Evolutionary conservation across 257 asterid species (phyloP).

Genomic region (Ilex aquifolium): DNA sequence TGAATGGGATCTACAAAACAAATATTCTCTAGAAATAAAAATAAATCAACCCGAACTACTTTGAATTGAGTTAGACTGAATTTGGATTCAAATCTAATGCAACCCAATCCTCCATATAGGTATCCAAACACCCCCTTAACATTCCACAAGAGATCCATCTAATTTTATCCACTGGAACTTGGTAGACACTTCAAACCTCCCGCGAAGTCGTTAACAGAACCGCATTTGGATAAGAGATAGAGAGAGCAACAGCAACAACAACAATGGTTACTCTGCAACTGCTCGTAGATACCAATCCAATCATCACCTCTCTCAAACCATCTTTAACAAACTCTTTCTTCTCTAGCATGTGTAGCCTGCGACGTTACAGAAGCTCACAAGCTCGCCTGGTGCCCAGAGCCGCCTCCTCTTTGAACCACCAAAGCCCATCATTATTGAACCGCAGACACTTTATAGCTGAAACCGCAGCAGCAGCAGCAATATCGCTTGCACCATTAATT

Average conservation of each 20-base stretch:
- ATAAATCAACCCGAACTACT: too few relatives aligned
- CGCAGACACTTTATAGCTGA: slow-evolving; percentile 47
- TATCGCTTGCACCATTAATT: slow-evolving; percentile 31
- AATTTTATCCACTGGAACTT: neutral
- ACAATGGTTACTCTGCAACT: slow-evolving; percentile 5
- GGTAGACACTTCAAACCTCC: slow-evolving; percentile 7
- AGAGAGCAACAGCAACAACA: neutral
- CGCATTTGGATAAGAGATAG: neutral
- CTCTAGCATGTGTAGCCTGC: slow-evolving; percentile 4
- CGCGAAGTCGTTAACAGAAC: slow-evolving; percentile 13
- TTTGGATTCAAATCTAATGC: too few relatives aligned
- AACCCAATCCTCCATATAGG: too few relatives aligned
- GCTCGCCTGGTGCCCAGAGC: slow-evolving; percentile 18
- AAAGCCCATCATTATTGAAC: slow-evolving; percentile 10
- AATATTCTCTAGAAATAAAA: too few relatives aligned
- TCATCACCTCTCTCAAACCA: slow-evolving; percentile 2
- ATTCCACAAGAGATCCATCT: too few relatives aligned
- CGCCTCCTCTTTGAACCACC: slow-evolving; percentile 22
- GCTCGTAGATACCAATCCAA: slow-evolving; percentile 6
- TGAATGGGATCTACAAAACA: too few relatives aligned
- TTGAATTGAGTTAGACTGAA: too few relatives aligned
- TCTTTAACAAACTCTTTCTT: neutral
- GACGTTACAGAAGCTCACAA: slow-evolving; percentile 9
- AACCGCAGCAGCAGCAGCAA: slow-evolving; percentile 40
- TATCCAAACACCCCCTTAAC: too few relatives aligned